Evolutionary conservation across 202 grass and related monocot species (phyloP).

Genomic region (Carex arenaria): DNA sequence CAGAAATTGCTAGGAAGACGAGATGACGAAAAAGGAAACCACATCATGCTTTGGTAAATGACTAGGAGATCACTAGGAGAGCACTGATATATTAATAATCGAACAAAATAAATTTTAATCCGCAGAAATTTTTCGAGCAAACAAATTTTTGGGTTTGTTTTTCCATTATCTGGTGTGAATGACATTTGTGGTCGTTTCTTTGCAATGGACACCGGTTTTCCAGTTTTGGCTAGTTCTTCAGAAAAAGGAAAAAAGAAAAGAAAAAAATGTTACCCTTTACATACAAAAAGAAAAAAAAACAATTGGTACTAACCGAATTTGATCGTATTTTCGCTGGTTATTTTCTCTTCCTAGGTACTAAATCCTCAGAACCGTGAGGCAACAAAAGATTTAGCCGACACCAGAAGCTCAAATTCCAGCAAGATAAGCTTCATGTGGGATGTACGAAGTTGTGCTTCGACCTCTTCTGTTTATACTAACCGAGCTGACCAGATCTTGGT

Average conservation of each 20-base stretch:
- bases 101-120: too few relatives aligned
- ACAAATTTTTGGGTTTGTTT: not conserved
- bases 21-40: not conserved
- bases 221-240: too few relatives aligned
- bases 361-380: conserved; percentile 36
- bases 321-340: not conserved
- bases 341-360: conserved; percentile 39
- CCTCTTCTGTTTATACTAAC: conserved; percentile 26
- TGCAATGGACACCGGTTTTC: too few relatives aligned
- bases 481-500: not conserved
- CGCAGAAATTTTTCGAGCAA: not conserved
- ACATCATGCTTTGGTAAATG: too few relatives aligned
- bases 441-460: conserved; percentile 61
- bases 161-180: not conserved
- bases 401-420: conserved; percentile 35
- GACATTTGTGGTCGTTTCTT: not conserved
- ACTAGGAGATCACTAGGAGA: too few relatives aligned
- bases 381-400: conserved; percentile 26
- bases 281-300: not conserved
- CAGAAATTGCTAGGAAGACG: not conserved
- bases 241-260: not conserved
- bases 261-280: not conserved
- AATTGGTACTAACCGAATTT: not conserved
- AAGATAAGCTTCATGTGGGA: conserved; percentile 85
- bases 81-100: too few relatives aligned